Percentiles rank a stretch among this genome's conserved stretches.
phyloP scores from a whole-genome alignment of 2,329 filamentous ascomycete species.

The Iodosphaeria phyllophila region DNA sequence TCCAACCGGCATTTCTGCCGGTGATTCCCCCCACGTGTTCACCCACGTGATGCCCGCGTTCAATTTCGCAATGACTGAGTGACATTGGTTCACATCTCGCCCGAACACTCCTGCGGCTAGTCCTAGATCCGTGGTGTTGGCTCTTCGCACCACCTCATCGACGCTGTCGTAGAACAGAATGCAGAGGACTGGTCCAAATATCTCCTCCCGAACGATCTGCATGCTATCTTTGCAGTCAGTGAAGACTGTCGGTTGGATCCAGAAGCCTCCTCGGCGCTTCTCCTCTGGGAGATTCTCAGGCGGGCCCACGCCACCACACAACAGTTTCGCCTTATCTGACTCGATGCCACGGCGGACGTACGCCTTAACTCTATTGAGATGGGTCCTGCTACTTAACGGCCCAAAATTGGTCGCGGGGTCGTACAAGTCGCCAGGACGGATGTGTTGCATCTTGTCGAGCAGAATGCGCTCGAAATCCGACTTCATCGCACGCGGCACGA shows the following conservation, averaged over 20 bases:
- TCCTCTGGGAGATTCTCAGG: conserved; percentile 30
- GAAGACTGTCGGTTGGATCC: conserved; percentile 71
- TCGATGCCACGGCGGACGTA: conserved; percentile 65
- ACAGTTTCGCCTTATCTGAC: conserved; percentile 51
- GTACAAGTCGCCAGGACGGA: conserved; percentile 56
- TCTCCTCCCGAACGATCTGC: conserved; percentile 66
- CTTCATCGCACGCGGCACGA: conserved; percentile 52
- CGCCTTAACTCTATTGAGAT: conserved; percentile 58
- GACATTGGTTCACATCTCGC: conserved; percentile 52
- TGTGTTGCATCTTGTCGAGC: conserved; percentile 47
- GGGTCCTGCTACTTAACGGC: conserved; percentile 56
- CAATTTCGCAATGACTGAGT: conserved; percentile 49
- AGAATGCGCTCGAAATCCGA: conserved; percentile 48
- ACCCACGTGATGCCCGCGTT: conserved; percentile 84
- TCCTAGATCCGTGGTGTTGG: conserved; percentile 61
- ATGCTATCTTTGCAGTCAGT: conserved; percentile 71
- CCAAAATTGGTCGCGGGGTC: conserved; percentile 65
- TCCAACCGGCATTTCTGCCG: conserved; percentile 81
- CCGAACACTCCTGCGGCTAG: conserved; percentile 76
- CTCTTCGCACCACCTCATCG: conserved; percentile 50
- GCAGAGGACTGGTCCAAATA: conserved; percentile 76
- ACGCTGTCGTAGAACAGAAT: conserved; percentile 56
- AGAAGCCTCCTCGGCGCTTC: conserved; percentile 51
- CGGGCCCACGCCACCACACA: conserved; percentile 50
- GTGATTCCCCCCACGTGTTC: conserved; percentile 85